These are phyloP conservation scores for Wolfiporia cocos DNA, from an alignment of 1,284 basidiomycete species.

Conservation along the genomic window DNA sequence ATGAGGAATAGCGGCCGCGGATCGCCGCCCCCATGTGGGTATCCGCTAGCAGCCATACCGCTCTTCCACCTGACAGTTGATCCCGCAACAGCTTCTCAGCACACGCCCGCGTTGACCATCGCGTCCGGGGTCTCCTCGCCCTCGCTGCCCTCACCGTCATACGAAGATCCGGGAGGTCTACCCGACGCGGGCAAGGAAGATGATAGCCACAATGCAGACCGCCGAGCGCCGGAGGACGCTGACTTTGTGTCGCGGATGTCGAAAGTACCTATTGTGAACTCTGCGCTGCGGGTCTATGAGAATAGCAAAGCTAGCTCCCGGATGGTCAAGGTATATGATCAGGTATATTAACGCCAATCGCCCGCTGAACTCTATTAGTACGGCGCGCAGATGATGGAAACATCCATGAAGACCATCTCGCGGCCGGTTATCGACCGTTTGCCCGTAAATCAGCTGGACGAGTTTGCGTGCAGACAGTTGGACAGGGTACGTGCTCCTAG, in stretches of 20 bases:
- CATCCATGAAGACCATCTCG: constrained; percentile 77
- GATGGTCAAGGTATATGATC: constrained; percentile 60
- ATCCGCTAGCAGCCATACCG: not conserved
- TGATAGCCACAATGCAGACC: constrained; percentile 1
- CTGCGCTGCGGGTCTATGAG: constrained; percentile 69
- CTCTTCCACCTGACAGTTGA: not conserved
- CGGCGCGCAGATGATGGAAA: constrained; percentile 85
- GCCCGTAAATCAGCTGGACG: constrained; percentile 75
- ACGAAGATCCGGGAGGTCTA: constrained; percentile 14
- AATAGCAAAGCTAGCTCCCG: constrained; percentile 72
- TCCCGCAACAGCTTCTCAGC: constrained; percentile 23
- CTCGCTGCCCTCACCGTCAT: constrained; percentile 23
- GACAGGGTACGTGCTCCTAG: constrained; percentile 52
- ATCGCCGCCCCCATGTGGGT: constrained; percentile 27
- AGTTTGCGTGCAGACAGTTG: constrained; percentile 83
- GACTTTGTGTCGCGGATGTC: constrained; percentile 48
- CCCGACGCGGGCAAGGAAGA: not conserved
- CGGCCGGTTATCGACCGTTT: constrained; percentile 80
- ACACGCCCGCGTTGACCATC: constrained; percentile 30
- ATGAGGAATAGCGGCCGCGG: constrained; percentile 48
- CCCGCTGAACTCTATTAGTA: constrained; percentile 44
- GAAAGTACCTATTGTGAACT: constrained; percentile 54
- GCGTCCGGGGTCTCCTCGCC: constrained; percentile 29
- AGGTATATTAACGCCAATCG: not conserved
- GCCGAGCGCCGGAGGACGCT: constrained; percentile 19